Base-by-base conservation (phyloP, 2,329 filamentous ascomycete genomes). In the Blastomyces silverae region DNA sequence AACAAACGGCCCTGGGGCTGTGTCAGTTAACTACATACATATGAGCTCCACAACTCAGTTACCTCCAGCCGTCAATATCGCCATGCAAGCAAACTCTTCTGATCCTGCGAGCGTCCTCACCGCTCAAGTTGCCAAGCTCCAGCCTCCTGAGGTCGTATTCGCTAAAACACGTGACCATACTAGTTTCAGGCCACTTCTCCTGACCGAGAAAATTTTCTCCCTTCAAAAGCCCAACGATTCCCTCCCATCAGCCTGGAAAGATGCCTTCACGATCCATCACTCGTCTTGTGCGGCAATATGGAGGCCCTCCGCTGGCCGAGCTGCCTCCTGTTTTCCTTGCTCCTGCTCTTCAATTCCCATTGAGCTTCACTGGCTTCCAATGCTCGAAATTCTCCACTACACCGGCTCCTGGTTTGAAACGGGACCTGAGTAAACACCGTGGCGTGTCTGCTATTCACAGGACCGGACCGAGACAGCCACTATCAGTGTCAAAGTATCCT, bases 381-480 rank as follows among this genome's bases (percentile, higher is more conserved):
- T 64, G 61, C 50, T 65, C 65, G n/a, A 61, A 65, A 46, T 68
- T 69, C 39, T 71, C 70, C 34, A 64, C 65, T 6, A 67, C 70
- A 46, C 68, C 66, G 8, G 57, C 84, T 69, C 71, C 71, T 64
- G 62, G 78, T 78, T 68, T 76, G 68, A 81, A 71, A 76, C 85
- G 86, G 73, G 92, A 97, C 80, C 86, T 85, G 79, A 97, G 91
- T 81, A 87, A 84, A 69, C 80, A 85, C 67, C 89, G 94, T 67
- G 93, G 92, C 56, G 85, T 96, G 62, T 96, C 91, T 64, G 89
- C 87, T 31, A 83, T 96, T 65, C 87, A 90, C 69, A 84, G 89
- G 61, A 91, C 89, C 1, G 92, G 92, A 0, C 86, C 87, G 5
- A 85, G 87, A 62, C 86, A 89, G 74, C 85, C 84, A n/a, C 80